Evolutionary conservation across 2,329 filamentous ascomycete genomes (phyloP), one percentile per base, ranked within the genome.

Genomic region (Fusarium beomiforme): DNA sequence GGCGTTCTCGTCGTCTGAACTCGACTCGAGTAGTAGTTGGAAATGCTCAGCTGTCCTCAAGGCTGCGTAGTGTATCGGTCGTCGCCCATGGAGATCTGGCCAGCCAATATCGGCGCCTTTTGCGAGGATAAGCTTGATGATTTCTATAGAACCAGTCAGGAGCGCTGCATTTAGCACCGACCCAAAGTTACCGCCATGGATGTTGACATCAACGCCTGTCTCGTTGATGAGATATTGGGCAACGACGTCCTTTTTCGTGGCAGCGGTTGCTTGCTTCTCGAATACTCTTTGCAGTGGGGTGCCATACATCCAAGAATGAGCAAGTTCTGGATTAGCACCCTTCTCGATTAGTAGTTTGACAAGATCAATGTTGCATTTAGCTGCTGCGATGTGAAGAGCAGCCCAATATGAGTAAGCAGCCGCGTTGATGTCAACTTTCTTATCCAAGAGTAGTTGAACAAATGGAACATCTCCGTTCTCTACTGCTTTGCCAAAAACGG

Each of bases 311-410:
- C 49, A 53, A 5, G 23, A 21, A 21, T 53, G 24, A 19, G 19
- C 23, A 17, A 6, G 0, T 9, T 39, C 34, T 0, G 34, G 33
- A 10, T 4, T 17, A 2, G 49, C 49, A 0, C 49, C 49, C 23
- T 39, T 53, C 14, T 17, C 9, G 2, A 13, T 1, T 1, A 53
- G 34, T 1, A 21, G 1, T 26, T 53, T 53, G 19, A 41, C 49
- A 1, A 21, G 8, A 1, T 41, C 10, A 21, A 53, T 3, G 4
- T 53, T 12, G 6, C 34, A 37, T 5, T 7, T 5, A 13, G n/a
- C 13, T 21, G 34, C 24, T 17, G 23, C 49, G 10, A 37, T 16
- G 19, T 53, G 49, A 1, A 53, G 34, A 41, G 49, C 34, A 5
- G 49, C 16, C 13, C 33, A 23, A 12, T 53, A 5, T 12, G 9